Evolutionary conservation across 2,329 filamentous ascomycete genomes (phyloP).

Genomic region (Aspergillus arachidicola): DNA sequence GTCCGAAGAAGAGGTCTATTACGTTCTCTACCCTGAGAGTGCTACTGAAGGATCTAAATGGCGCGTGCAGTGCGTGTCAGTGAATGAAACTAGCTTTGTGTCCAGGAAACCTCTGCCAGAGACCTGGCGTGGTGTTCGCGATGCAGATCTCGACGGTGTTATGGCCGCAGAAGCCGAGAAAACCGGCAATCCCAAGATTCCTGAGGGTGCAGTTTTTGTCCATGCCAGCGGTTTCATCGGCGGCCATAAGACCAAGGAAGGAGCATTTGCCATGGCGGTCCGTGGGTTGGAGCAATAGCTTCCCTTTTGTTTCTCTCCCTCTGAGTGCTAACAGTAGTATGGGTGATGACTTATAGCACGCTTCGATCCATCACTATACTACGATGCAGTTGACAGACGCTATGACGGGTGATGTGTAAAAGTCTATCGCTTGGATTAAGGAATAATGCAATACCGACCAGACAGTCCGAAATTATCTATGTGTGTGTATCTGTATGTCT

Average conservation of each 20-base stretch:
- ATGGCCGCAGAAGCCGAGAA: constrained; percentile 44
- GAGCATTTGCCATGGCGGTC: constrained; percentile 78
- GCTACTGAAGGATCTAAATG: constrained; percentile 76
- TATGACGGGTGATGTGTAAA: not conserved
- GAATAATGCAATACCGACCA: not conserved
- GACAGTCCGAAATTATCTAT: too few species aligned
- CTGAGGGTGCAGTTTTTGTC: constrained; percentile 76
- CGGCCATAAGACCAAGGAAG: constrained; percentile 88
- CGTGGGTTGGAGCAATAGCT: constrained; percentile 36
- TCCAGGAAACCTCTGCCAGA: constrained; percentile 91
- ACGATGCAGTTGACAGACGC: not conserved
- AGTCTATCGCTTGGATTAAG: not conserved
- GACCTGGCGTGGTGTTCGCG: constrained; percentile 87
- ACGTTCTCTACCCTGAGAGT: constrained; percentile 90
- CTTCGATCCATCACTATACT: not conserved
- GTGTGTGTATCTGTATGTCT: not conserved
- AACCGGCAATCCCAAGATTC: constrained; percentile 40
- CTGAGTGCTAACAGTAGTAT: not conserved
- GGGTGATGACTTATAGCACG: not conserved
- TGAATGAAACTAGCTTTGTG: constrained; percentile 81
- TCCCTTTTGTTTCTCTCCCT: not conserved
- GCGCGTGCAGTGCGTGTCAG: constrained; percentile 91
- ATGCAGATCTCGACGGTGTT: constrained; percentile 74
- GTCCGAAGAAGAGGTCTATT: constrained; percentile 66
- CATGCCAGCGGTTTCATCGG: constrained; percentile 96